phyloP scores from a whole-genome alignment of 257 asterid genomes.

The Galeopsis tetrahit region DNA sequence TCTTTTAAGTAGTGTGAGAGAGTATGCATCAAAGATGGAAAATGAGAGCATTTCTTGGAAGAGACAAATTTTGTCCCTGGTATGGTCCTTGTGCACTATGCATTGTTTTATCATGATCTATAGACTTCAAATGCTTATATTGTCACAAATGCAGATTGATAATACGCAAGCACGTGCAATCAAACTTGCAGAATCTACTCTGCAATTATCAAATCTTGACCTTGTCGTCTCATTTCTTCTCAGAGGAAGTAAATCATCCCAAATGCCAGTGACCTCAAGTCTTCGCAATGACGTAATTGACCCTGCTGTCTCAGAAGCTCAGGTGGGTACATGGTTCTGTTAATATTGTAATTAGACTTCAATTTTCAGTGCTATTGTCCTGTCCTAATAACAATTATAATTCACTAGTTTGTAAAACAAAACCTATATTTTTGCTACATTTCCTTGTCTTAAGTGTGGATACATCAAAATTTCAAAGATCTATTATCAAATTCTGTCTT shows the following conservation, averaged over 20 bases:
- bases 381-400: background rate
- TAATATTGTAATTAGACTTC: slow-evolving; percentile 13
- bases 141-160: slow-evolving; percentile 67
- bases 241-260: slow-evolving; percentile 70
- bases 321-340: slow-evolving; percentile 58
- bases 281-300: slow-evolving; percentile 72
- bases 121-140: slow-evolving; percentile 24
- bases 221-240: slow-evolving; percentile 68
- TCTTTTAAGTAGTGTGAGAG: slow-evolving; percentile 64
- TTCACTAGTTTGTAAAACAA: background rate
- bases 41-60: slow-evolving; percentile 79
- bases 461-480: background rate
- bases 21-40: slow-evolving; percentile 69
- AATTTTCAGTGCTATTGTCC: slow-evolving; percentile 6
- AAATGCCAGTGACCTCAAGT: slow-evolving; percentile 67
- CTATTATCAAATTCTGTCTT: background rate
- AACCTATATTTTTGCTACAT: slow-evolving; percentile 6
- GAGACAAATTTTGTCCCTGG: slow-evolving; percentile 80
- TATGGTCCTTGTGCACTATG: slow-evolving; percentile 37
- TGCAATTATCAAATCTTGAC: slow-evolving; percentile 82
- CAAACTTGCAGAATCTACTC: slow-evolving; percentile 79
- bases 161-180: slow-evolving; percentile 66
- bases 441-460: slow-evolving; percentile 16
- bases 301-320: slow-evolving; percentile 78
- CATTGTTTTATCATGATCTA: slow-evolving; percentile 24